A percentile compares a stretch with the other conserved stretches of the same genome.
Conservation (phyloP, 371 early-diverging fungal genomes). For the Lichtheimia ramosa region DNA sequence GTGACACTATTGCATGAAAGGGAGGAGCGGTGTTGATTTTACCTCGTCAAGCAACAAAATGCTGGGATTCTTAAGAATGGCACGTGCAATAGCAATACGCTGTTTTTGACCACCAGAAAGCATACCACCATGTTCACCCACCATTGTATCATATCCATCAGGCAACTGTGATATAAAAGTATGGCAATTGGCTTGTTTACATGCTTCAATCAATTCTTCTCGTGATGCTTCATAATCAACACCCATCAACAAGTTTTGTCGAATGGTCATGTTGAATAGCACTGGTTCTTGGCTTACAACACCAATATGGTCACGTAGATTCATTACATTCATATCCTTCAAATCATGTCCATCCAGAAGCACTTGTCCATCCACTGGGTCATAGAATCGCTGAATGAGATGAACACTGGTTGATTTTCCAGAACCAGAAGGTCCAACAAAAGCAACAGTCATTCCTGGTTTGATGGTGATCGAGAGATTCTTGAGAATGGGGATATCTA, state of each 20-base stretch:
- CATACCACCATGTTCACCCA: conserved; percentile 65
- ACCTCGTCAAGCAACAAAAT: conserved; percentile 36
- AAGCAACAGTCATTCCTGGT: conserved; percentile 74
- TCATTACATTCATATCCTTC: conserved; percentile 61
- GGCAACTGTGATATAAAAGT: conserved; percentile 75
- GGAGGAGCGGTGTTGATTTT: not conserved
- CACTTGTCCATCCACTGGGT: conserved; percentile 60
- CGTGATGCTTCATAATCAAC: conserved; percentile 40
- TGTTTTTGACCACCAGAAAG: conserved; percentile 77
- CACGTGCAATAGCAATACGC: conserved; percentile 40
- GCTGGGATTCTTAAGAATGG: conserved; percentile 30
- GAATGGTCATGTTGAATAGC: conserved; percentile 76
- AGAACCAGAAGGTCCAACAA: conserved; percentile 81
- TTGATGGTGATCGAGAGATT: conserved; percentile 56
- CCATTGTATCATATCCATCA: conserved; percentile 66
- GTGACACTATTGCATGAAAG: not conserved
- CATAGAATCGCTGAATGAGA: conserved; percentile 88
- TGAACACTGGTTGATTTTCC: conserved; percentile 88
- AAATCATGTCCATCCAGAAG: conserved; percentile 69
- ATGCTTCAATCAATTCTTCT: conserved; percentile 58
- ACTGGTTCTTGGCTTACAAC: conserved; percentile 89
- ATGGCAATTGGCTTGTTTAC: conserved; percentile 69
- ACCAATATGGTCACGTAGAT: conserved; percentile 78
- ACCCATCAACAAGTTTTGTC: conserved; percentile 75
- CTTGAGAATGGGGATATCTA: conserved; percentile 60